Evolutionary conservation across 371 early-diverging fungal species (phyloP), one percentile per base, ranked within the genome.

Genomic region (Mortierella sp.): DNA sequence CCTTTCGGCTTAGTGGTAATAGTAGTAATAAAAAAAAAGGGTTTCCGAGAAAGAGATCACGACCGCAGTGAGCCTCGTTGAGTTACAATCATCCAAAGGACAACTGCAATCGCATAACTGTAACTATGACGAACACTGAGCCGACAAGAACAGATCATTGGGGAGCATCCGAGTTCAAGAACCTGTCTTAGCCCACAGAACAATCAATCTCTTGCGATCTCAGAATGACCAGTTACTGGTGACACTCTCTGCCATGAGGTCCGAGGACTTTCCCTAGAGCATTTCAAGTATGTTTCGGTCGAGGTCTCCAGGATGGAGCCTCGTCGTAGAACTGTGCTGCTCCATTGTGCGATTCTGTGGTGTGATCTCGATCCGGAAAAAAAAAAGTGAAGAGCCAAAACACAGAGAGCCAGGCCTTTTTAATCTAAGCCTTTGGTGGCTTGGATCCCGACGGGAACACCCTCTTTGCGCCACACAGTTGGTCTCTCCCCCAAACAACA

Each of bases 51-150:
- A 40, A 43, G 58, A 54, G 59, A 74, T 54, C 73, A 66, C 62
- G 50, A 34, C 41, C 64, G 74, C 74, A 74, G 74, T 74, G 74
- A 74, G 74, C 74, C 74, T 63, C 74, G 74, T 74, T 74, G 67
- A 63, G 74, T 74, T 74, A 74, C 68, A 56, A 59, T 74, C 63
- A 63, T 58, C 58, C 29, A n/a, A 49, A 29, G 55, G 39, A 58
- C 60, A 74, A 74, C 63, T 63, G 68, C 74, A 74, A 74, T 74
- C 74, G 74, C 74, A 74, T 74, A 37, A 74, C 74, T 74, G 74
- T 74, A 67, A 67, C 67, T 49, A 74, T 67, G 74, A 74, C 74
- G 59, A 74, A 63, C 74, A 54, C 74, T 59, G 63, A 67, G 64
- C 68, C 74, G 55, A n/a, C 60, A 59, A 66, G 54, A 61, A 47